Evolutionary conservation across 768 basidiomycete species (phyloP).

Genomic region (Boletellus sp.): DNA sequence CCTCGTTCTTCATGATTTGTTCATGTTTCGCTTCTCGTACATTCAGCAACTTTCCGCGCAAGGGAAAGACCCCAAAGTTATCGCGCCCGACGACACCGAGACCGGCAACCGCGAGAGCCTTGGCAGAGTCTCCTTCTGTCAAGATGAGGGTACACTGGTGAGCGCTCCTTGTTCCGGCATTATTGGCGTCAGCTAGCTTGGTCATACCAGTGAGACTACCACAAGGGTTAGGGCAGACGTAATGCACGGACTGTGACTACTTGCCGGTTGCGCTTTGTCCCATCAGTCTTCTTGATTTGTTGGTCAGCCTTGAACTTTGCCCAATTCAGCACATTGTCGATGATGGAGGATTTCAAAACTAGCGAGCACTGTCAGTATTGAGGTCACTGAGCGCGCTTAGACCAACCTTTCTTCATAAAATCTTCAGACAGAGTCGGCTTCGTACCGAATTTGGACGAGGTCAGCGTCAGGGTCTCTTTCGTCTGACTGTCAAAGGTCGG

Average conservation of each 20-base stretch:
- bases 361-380: slow-evolving; percentile 3
- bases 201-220: slow-evolving; percentile 81
- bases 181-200: slow-evolving; percentile 96
- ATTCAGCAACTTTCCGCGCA: slow-evolving; percentile 95
- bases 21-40: slow-evolving; percentile 96
- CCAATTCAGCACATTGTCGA: slow-evolving; percentile 92
- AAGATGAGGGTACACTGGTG: slow-evolving; percentile 90
- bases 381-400: neutral
- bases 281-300: slow-evolving; percentile 94
- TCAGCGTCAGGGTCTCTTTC: slow-evolving; percentile 90
- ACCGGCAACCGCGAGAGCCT: slow-evolving; percentile 92
- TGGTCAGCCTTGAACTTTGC: slow-evolving; percentile 97
- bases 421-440: slow-evolving; percentile 84
- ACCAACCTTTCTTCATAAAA: slow-evolving; percentile 90
- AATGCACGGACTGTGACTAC: slow-evolving; percentile 15
- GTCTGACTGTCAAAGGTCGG: slow-evolving; percentile 99
- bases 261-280: slow-evolving; percentile 80
- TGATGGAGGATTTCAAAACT: slow-evolving; percentile 87
- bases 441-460: slow-evolving; percentile 84
- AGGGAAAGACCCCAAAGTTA: slow-evolving; percentile 95
- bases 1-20: slow-evolving; percentile 97
- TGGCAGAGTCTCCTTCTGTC: slow-evolving; percentile 99
- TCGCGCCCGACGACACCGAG: slow-evolving; percentile 94
- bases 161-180: slow-evolving; percentile 82
- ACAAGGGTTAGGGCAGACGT: neutral